A percentile compares a stretch with the other conserved stretches of the same genome.
Evolutionary conservation across 257 asterid species (phyloP).

Genomic region (Schizonepeta tenuifolia): DNA sequence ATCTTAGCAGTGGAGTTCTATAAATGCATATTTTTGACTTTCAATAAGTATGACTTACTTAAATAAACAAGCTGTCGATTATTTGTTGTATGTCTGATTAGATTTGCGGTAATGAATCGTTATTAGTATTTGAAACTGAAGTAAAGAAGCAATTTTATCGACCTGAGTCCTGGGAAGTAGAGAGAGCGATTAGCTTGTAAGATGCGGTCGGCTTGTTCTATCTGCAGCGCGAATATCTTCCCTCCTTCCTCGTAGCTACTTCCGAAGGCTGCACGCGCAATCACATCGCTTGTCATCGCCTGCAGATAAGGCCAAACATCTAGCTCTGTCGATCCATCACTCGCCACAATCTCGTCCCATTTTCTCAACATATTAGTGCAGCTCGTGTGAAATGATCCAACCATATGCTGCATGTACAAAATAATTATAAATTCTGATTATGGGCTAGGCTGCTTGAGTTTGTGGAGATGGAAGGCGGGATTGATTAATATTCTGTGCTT

Average conservation of each 20-base stretch:
- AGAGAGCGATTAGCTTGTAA: constrained; percentile 16
- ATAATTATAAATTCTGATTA: too few species aligned
- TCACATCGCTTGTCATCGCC: constrained; percentile 53
- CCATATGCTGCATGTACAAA: constrained; percentile 57
- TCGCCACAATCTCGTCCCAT: constrained; percentile 44
- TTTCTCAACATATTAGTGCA: constrained; percentile 54
- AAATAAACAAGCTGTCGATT: too few species aligned
- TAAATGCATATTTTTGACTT: too few species aligned
- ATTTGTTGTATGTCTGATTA: too few species aligned
- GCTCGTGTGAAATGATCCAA: constrained; percentile 54
- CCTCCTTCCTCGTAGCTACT: constrained; percentile 60
- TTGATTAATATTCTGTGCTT: constrained; percentile 53
- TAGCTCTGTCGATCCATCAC: constrained; percentile 43
- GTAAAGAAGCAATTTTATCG: too few species aligned
- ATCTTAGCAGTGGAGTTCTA: too few species aligned
- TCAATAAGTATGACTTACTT: too few species aligned
- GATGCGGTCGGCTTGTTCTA: constrained; percentile 38
- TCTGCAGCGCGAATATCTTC: constrained; percentile 58
- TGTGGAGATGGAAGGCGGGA: constrained; percentile 60
- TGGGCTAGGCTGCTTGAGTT: too few species aligned
- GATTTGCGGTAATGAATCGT: too few species aligned
- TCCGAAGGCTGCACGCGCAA: constrained; percentile 64
- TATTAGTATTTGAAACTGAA: too few species aligned
- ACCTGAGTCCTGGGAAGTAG: too few species aligned
- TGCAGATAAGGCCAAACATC: constrained; percentile 65